Conservation (phyloP, 768 basidiomycete genomes). For the Boletus eberwhitei region DNA sequence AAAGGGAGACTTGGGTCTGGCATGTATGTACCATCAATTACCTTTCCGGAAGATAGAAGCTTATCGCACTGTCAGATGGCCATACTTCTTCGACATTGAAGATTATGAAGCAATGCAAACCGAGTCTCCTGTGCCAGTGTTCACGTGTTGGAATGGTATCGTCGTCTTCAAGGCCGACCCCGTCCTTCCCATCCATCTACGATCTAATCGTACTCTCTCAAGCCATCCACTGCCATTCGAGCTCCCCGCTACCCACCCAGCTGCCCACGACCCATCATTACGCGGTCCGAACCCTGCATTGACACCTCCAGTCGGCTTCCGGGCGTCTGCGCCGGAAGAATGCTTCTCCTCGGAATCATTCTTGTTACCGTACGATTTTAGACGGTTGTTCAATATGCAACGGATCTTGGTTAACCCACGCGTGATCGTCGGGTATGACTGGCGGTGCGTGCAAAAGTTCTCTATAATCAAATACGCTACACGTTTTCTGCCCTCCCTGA, state of each 20-base stretch:
- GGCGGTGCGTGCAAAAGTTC: slow-evolving; percentile 24
- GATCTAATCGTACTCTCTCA: slow-evolving; percentile 37
- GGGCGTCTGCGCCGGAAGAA: slow-evolving; percentile 13
- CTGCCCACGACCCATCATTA: slow-evolving; percentile 5
- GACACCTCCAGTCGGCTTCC: slow-evolving; percentile 16
- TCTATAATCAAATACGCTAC: not conserved
- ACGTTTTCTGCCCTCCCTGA: not conserved
- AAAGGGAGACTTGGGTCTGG: slow-evolving; percentile 10
- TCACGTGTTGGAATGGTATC: slow-evolving; percentile 47
- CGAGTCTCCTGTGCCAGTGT: slow-evolving; percentile 42
- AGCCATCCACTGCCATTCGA: slow-evolving; percentile 22
- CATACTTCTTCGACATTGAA: slow-evolving; percentile 40
- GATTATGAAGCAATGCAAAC: slow-evolving; percentile 33
- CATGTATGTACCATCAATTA: slow-evolving; percentile 2
- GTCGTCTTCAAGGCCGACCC: slow-evolving; percentile 40
- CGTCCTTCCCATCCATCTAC: slow-evolving; percentile 37
- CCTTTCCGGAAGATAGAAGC: not conserved
- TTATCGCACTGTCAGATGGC: slow-evolving; percentile 25
- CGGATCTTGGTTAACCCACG: slow-evolving; percentile 38
- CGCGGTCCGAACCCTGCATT: slow-evolving; percentile 17
- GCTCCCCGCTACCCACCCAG: slow-evolving; percentile 16
- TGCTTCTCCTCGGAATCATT: slow-evolving; percentile 37
- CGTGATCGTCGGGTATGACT: slow-evolving; percentile 37
- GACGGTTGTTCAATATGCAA: slow-evolving; percentile 37
- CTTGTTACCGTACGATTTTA: slow-evolving; percentile 41